These are phyloP conservation scores for Psilocybe subaeruginosa DNA, from an alignment of 768 basidiomycete genomes.

Conservation along the genomic window DNA sequence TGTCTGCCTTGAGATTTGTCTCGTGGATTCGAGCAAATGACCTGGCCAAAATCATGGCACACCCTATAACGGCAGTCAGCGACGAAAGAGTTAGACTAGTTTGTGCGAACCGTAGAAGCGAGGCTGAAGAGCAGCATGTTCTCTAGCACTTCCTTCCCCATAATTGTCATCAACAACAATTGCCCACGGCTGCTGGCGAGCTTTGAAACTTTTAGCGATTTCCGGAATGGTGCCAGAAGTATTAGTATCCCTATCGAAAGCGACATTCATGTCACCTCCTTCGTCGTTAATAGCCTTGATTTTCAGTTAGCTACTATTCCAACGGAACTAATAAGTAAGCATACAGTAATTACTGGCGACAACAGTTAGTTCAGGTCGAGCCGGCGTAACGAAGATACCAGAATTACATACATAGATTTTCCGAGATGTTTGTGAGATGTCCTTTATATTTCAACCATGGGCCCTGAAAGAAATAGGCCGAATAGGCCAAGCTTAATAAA, in stretches of 20 bases:
- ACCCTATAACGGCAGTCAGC: constrained; percentile 49
- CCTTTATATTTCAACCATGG: constrained; percentile 99
- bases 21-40: constrained; percentile 99
- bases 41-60: constrained; percentile 83
- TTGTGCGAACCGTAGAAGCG: constrained; percentile 79
- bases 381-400: not conserved
- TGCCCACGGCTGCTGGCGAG: constrained; percentile 86
- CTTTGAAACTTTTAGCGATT: constrained; percentile 88
- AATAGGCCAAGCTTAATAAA: too few species aligned
- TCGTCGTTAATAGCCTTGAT: constrained; percentile 90
- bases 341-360: constrained; percentile 78
- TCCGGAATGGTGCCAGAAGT: constrained; percentile 83
- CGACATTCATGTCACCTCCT: constrained; percentile 89
- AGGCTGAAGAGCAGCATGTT: constrained; percentile 97
- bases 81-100: not conserved
- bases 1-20: constrained; percentile 86
- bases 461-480: constrained; percentile 51
- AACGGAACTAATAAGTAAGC: constrained; percentile 13
- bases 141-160: constrained; percentile 96
- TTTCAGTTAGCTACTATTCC: not conserved
- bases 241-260: constrained; percentile 73
- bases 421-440: constrained; percentile 93
- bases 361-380: not conserved
- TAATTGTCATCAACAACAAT: constrained; percentile 96
- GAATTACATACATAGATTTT: constrained; percentile 78